phyloP scores from a whole-genome alignment of 768 basidiomycete genomes.

The Phylloporus rhodoxanthus region DNA sequence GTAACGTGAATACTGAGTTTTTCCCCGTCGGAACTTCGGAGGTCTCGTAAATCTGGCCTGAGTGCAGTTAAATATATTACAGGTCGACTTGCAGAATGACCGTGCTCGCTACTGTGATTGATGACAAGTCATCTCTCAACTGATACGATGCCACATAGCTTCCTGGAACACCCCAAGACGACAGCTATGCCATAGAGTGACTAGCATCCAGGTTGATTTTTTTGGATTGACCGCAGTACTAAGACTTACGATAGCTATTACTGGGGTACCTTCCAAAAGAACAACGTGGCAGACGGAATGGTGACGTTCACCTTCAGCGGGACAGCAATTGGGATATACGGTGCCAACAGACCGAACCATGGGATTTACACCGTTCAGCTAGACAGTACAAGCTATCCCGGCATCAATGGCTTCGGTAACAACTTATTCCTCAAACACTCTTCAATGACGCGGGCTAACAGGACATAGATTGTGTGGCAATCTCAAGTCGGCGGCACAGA shows the following conservation, averaged over 20 bases:
- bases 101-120: conserved; percentile 19
- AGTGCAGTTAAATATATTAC: neutral
- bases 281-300: conserved; percentile 27
- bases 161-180: conserved; percentile 17
- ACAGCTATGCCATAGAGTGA: conserved; percentile 16
- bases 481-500: conserved; percentile 19
- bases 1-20: neutral
- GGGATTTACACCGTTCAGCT: conserved; percentile 41
- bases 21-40: neutral
- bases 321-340: conserved; percentile 43
- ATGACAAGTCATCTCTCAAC: conserved; percentile 31
- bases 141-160: conserved; percentile 21
- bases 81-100: conserved; percentile 14
- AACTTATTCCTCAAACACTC: conserved; percentile 34
- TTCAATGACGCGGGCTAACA: conserved; percentile 20
- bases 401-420: conserved; percentile 27
- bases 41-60: neutral
- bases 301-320: conserved; percentile 46
- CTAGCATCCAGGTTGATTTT: neutral
- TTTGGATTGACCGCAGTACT: neutral
- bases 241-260: conserved; percentile 27
- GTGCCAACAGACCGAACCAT: conserved; percentile 44
- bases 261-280: conserved; percentile 36
- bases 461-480: conserved; percentile 23
- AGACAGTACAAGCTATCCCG: conserved; percentile 30